Conservation (phyloP, 495 filamentous ascomycete species). For the Arthonia radiata region DNA sequence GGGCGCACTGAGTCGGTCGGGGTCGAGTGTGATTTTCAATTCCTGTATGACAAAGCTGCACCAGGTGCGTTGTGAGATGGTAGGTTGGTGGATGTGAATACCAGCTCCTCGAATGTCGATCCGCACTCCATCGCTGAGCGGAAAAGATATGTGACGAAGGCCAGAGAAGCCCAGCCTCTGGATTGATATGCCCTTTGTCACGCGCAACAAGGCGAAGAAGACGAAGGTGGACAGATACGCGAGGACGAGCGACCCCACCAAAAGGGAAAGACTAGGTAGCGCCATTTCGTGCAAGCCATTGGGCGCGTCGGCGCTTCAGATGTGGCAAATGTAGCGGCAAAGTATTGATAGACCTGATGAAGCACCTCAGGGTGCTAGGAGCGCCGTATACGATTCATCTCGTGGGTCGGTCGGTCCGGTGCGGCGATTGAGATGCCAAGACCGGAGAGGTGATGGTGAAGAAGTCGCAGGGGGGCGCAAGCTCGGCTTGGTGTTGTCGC, state of each 20-base stretch:
- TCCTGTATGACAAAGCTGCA: conserved; percentile 70
- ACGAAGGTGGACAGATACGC: conserved; percentile 81
- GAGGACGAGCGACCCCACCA: conserved; percentile 60
- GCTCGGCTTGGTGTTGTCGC: no score
- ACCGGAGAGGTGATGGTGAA: no score
- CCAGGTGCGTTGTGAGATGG: conserved; percentile 95
- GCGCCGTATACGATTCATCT: no score
- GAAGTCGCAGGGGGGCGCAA: no score
- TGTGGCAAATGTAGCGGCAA: no score
- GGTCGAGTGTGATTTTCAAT: conserved; percentile 58
- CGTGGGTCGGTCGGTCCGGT: no score
- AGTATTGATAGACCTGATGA: no score
- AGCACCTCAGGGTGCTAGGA: no score
- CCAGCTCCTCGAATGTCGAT: conserved; percentile 79
- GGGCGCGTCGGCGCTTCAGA: no score
- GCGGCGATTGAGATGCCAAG: no score
- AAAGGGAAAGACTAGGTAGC: conserved; percentile 45
- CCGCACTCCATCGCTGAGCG: conserved; percentile 60
- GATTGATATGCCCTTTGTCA: conserved; percentile 83
- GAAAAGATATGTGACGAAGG: conserved; percentile 68
- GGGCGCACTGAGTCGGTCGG: conserved; percentile 23
- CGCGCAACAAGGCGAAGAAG: conserved; percentile 75
- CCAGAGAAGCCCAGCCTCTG: conserved; percentile 85
- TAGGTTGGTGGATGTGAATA: conserved; percentile 68
- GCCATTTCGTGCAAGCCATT: conserved; percentile 26